Evolutionary conservation across 768 basidiomycete species (phyloP), one percentile per base, ranked within the genome.

Genomic region (Boletus coccyginus): DNA sequence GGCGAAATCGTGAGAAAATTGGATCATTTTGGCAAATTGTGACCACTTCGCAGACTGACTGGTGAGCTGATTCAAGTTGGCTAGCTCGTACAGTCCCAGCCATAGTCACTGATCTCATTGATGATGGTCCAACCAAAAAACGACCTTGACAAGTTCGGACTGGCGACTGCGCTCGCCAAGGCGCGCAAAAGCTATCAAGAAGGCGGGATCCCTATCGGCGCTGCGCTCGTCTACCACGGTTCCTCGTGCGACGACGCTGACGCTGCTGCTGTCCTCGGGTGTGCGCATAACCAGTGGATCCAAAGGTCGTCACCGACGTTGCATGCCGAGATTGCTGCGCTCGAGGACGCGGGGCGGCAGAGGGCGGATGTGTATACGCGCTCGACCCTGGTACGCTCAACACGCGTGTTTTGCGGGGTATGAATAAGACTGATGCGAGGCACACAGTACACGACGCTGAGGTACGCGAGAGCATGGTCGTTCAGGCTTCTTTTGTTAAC

Each of bases 131-230:
- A 4, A 27, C 27, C 27, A 27, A 4, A 4, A 27, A 39, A 9
- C 17, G 50, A 56, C 39, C 40, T 68, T 36, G 71, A 75, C 56
- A 63, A 50, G 2, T 58, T 74, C 33, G 74, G 74, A 36, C 58
- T 75, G 27, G 56, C 66, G 27, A 66, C 64, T 7, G 75, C 75
- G 5, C 56, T 74, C 46, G 64, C 58, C 4, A 75, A 85, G 58
- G 85, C 82, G 0, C 65, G 65, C 33, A 75, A 76, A 49, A 77
- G 83, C 52, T 75, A 75, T 40, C 62, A 55, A 0, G 78, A 86
- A 56, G 82, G 83, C 1, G 85, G 86, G 0, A 74, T 86, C n/a
- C 84, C 85, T 12, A 87, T 87, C 58, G 85, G 86, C 12, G 79
- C 81, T 5, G 78, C 76, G 2, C 70, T 86, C 40, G 62, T 81